Evolutionary conservation across 106 monocot genomes (phyloP), one percentile per base, ranked within the genome.

Genomic region (Cymbidium sinense): DNA sequence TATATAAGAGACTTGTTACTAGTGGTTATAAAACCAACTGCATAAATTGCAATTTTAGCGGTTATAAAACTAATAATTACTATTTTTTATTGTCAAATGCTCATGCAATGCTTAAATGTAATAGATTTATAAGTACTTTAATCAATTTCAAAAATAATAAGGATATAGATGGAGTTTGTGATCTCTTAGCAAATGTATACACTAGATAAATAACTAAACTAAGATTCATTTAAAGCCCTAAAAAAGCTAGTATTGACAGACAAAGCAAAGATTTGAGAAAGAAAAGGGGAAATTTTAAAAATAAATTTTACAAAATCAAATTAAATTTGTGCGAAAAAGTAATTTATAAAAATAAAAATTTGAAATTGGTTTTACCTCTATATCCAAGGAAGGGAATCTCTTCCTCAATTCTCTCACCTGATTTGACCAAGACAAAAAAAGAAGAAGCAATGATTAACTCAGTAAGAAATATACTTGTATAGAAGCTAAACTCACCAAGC

Each of bases 361-460:
- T 31, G n/a, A 58, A 58, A 8, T n/a, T 23, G 34, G 1, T 30
- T 47, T 74, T 88, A 98, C 96, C 94, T 98, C 96, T 75, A 98
- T 90, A 74, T 94, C 88, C 47, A 98, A 93, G 64, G 83, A 79
- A 50, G 94, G 91, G 76, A 90, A 94, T 76, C 88, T 98, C 77
- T 90, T 84, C 54, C 96, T 87, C 91, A 94, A 81, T 55, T 76
- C 47, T 39, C 79, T 77, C 11, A 98, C 96, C 96, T 98, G 83
- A 39, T 77, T 15, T 8, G 23, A 34, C 19, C 7, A 77, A 73
- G 20, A 43, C 62, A 78, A 58, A 41, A n/a, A n/a, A n/a, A n/a
- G n/a, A n/a, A n/a, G 36, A 82, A 71, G 29, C 70, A 3, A 77
- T 51, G 47, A 77, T 29, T 29, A 47, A 70, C 21, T 74, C 71